Base-by-base conservation (phyloP, 148 eudicot genomes). In the Polygonum aviculare region DNA sequence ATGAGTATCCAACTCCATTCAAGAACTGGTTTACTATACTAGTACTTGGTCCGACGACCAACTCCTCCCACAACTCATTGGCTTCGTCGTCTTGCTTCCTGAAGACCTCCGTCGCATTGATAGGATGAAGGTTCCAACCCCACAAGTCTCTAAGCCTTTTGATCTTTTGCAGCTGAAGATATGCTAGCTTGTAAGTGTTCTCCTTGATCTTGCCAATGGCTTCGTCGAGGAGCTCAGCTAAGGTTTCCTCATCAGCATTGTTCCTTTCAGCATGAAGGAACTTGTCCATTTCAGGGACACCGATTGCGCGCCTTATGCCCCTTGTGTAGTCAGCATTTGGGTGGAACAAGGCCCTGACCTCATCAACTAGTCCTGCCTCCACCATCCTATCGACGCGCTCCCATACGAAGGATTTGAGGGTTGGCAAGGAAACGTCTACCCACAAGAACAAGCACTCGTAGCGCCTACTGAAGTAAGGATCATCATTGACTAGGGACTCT, bases 371-470 rank as follows among this genome's bases (percentile, higher is more conserved):
- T 15, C 87, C 87, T 1, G 75, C 75, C 6, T 69, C 77, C 2
- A 77, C 82, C 86, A 81, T 84, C 38, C 73, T 50, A 69, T 84
- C 82, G 15, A 83, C 86, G 0, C 86, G 72, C 4, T 80, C 70
- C 3, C 81, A 83, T 19, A 83, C 77, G 49, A 78, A 83, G 2
- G 75, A 63, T 19, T 44, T 19, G 22, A 78, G 78, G 35, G 79
- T 69, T 6, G 82, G 80, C 74, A 81, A 57, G 7, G 82, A 70
- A 3, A 79, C 84, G 19, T 83, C 86, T 2, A 83, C 83, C 79
- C 83, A 83, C 0, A 83, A 50, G 73, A 83, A 83, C 38, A 81
- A 83, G 59, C 83, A 80, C 11, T 83, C 86, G 36, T 83, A 83
- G 40, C 51, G 75, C 31, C 79, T 77, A 16, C 50, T 41, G 41